Evolutionary conservation across 306 rosid genomes (phyloP), one percentile per base, ranked within the genome.

Genomic region (Boehmeria nivea): DNA sequence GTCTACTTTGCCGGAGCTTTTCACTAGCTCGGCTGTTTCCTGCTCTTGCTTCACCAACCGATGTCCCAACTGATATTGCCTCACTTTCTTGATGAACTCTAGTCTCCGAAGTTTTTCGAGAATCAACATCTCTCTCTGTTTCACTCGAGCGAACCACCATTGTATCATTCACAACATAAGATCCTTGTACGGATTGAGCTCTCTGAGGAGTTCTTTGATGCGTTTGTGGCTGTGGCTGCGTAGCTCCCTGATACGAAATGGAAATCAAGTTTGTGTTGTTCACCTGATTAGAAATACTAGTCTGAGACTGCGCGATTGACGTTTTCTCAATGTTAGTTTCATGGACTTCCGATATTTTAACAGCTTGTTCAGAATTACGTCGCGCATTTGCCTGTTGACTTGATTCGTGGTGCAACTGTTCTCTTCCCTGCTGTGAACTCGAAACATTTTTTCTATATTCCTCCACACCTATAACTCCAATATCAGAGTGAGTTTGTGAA

Each of bases 1-100:
- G 52, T 60, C 60, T 59, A 60, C 66, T 68, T 50, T 74, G 69
- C 53, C 64, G 31, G 55, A 75, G 60, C 43, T 19, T 75, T 65
- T 76, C 76, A 67, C 72, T 78, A 56, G 79, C 77, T 73, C 69
- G 89, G 57, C 62, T 68, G 62, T 66, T 55, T 68, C 63, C 70
- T 53, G 69, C 82, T 63, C 74, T 73, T 51, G 82, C 68, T 60
- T 69, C 69, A 60, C 43, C 57, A 51, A 54, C 56, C 61, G 66
- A 57, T 61, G 54, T 74, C 64, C 52, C 80, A 67, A 65, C 65
- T 64, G 67, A 21, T 21, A 33, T 54, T 28, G 37, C 62, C 65
- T 61, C 70, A 65, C 73, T 61, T 65, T 70, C 75, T 58, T 80
- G 75, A 54, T 58, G 60, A 40, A 51, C 53, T 60, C 65, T 63